These are phyloP conservation scores for Solanum chacoense DNA, from an alignment of 305 asterid genomes.

Conservation along the genomic window DNA sequence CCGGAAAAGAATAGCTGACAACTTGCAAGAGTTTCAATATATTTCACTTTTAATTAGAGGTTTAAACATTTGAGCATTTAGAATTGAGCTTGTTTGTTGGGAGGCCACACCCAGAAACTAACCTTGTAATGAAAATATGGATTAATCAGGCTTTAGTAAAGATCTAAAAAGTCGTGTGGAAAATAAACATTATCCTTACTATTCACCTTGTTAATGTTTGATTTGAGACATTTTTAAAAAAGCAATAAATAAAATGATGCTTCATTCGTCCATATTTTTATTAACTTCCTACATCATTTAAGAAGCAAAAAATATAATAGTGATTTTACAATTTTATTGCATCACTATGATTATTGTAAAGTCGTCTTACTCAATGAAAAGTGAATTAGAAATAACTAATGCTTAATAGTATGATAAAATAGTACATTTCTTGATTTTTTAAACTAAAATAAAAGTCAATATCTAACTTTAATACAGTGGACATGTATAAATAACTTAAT, in stretches of 20 bases:
- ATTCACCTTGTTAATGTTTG: background rate
- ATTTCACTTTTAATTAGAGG: background rate
- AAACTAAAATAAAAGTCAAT: background rate
- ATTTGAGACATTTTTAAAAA: background rate
- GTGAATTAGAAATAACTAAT: background rate
- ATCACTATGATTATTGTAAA: background rate
- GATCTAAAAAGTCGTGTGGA: rapidly evolving
- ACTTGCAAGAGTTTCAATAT: background rate
- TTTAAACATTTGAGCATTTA: background rate
- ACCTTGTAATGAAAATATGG: background rate
- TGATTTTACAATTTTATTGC: background rate
- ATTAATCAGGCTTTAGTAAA: background rate
- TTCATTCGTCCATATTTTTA: background rate
- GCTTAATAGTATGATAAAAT: background rate
- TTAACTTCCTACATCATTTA: background rate
- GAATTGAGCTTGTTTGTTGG: background rate
- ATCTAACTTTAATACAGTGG: background rate
- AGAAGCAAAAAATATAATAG: background rate
- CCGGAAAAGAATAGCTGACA: background rate
- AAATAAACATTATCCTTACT: no score
- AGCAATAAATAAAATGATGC: background rate
- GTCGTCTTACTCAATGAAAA: background rate
- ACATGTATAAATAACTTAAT: background rate
- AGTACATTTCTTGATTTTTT: background rate
- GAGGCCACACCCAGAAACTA: background rate